Conservation (phyloP, 495 filamentous ascomycete genomes). For the Xylaria palmicola region DNA sequence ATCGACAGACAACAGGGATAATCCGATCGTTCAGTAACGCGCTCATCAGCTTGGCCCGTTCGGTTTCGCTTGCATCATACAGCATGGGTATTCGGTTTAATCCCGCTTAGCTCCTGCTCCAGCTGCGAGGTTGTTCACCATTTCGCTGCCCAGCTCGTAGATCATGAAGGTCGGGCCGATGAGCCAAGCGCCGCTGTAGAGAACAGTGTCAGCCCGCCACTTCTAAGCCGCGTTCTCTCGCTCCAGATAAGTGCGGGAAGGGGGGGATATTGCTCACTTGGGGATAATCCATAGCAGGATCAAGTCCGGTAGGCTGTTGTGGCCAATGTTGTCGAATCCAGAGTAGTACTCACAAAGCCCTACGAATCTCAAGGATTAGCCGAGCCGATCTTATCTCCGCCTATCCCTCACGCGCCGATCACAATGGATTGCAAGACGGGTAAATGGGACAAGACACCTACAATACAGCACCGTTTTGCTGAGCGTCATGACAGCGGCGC, state of each 20-base stretch:
- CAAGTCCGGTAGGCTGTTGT: slow-evolving; percentile 60
- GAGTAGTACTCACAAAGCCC: slow-evolving; percentile 77
- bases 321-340: slow-evolving; percentile 75
- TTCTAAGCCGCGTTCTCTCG: background rate
- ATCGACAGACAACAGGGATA: background rate
- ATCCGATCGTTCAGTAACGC: background rate
- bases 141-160: slow-evolving; percentile 67
- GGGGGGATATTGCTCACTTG: slow-evolving; percentile 58
- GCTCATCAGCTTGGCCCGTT: background rate
- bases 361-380: slow-evolving; percentile 29
- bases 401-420: background rate
- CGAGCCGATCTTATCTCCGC: slow-evolving; percentile 1
- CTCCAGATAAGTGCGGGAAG: background rate
- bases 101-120: slow-evolving; percentile 25
- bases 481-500: slow-evolving; percentile 73
- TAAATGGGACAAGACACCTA: slow-evolving; percentile 41
- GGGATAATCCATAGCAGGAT: slow-evolving; percentile 74
- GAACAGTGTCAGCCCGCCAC: slow-evolving; percentile 2
- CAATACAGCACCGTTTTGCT: slow-evolving; percentile 89
- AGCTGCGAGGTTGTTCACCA: slow-evolving; percentile 59
- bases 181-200: slow-evolving; percentile 71
- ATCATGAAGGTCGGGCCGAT: slow-evolving; percentile 69
- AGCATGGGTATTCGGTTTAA: slow-evolving; percentile 16
- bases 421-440: background rate
- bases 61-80: background rate